A percentile compares a stretch with the other conserved stretches of the same genome.
Evolutionary conservation across 208 protist genomes (phyloP).

Genomic region (Cochliopodium minus): DNA sequence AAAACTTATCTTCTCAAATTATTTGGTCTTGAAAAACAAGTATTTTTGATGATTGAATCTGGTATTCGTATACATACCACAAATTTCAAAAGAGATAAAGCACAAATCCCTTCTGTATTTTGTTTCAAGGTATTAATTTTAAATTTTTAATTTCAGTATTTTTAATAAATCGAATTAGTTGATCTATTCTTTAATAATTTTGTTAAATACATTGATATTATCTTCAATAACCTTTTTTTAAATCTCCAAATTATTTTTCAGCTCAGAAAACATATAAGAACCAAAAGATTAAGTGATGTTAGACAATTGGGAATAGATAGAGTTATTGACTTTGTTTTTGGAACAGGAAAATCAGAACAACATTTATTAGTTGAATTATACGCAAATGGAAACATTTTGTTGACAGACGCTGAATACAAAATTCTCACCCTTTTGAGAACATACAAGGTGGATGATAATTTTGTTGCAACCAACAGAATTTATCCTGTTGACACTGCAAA

Average conservation of each 20-base stretch:
- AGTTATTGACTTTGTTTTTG: conserved; percentile 80
- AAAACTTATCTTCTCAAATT: conserved; percentile 82
- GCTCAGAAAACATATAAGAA: conserved; percentile 83
- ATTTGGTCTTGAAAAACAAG: conserved; percentile 60
- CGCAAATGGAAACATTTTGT: conserved; percentile 79
- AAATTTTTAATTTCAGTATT: not conserved
- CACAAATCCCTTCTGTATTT: conserved; percentile 66
- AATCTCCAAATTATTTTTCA: conserved; percentile 15
- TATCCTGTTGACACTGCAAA: too few species aligned
- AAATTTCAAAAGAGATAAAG: conserved; percentile 61
- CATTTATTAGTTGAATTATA: conserved; percentile 61
- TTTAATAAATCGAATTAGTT: not conserved
- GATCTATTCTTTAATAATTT: not conserved
- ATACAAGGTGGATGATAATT: conserved; percentile 51
- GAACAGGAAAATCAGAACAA: conserved; percentile 53
- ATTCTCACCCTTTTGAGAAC: conserved; percentile 75
- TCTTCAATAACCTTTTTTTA: not conserved
- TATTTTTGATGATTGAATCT: conserved; percentile 64
- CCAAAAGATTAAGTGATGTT: conserved; percentile 65
- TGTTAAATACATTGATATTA: not conserved
- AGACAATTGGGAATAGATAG: conserved; percentile 80
- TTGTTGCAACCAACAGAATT: conserved; percentile 22
- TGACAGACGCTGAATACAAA: conserved; percentile 71
- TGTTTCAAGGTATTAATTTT: conserved; percentile 39
- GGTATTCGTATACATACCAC: conserved; percentile 74